Percentiles rank a stretch among this genome's conserved stretches.
Evolutionary conservation across 2,329 filamentous ascomycete species (phyloP).

Genomic region (Hypocreales sp.): DNA sequence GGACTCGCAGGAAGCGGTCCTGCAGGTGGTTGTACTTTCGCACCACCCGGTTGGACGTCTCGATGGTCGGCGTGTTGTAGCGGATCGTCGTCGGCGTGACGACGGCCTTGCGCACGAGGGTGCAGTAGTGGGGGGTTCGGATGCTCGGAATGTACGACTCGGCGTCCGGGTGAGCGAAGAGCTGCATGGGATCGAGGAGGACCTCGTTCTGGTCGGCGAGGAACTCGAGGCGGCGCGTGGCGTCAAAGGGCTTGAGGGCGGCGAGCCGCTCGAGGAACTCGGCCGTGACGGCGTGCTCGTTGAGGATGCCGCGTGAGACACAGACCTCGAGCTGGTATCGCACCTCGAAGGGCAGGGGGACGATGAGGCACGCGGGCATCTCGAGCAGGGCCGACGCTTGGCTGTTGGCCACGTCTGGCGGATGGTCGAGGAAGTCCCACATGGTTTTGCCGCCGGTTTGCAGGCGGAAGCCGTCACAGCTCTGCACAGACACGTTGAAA

Average conservation of each 20-base stretch:
- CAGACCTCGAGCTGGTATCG: conserved; percentile 90
- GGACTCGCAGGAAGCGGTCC: conserved; percentile 76
- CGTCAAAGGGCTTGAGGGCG: conserved; percentile 26
- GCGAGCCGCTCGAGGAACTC: conserved; percentile 53
- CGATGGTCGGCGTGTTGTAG: conserved; percentile 61
- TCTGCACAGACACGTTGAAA: conserved; percentile 49
- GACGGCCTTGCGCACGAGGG: conserved; percentile 57
- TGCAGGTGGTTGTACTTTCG: conserved; percentile 51
- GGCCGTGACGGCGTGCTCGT: conserved; percentile 55
- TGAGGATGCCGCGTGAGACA: conserved; percentile 62
- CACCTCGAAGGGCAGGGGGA: conserved; percentile 49
- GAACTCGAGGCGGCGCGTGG: conserved; percentile 57
- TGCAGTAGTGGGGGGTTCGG: conserved; percentile 55
- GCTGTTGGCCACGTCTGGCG: conserved; percentile 2
- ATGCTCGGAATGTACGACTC: conserved; percentile 28
- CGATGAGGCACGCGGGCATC: conserved; percentile 4
- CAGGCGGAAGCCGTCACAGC: conserved; percentile 24
- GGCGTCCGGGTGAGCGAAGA: conserved; percentile 45
- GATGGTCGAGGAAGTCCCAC: conserved; percentile 17
- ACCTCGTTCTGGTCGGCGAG: conserved; percentile 47
- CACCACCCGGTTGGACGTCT: conserved; percentile 78
- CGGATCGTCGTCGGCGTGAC: conserved; percentile 77
- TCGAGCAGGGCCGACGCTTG: conserved; percentile 14
- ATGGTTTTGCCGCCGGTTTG: conserved; percentile 9
- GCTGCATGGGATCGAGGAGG: conserved; percentile 53